A percentile compares a stretch with the other conserved stretches of the same genome.
Conservation (phyloP, 352 stramenopile species). For the Phytopythium helicoides region DNA sequence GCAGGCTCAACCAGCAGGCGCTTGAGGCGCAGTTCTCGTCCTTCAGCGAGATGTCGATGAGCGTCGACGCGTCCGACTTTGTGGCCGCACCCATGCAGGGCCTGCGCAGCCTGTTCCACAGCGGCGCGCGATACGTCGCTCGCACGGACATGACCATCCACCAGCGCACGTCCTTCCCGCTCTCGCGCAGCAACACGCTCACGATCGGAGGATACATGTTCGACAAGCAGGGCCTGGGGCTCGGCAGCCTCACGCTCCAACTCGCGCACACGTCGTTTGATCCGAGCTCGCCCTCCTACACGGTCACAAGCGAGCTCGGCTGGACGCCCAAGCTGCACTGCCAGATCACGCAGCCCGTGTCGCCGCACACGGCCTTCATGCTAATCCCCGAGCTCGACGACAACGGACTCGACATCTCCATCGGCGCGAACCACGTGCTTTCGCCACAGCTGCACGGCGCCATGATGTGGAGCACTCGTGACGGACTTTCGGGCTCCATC, state of each 20-base stretch:
- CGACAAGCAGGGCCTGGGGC: slow-evolving; percentile 70
- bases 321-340: slow-evolving; percentile 77
- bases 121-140: slow-evolving; percentile 45
- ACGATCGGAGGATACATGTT: slow-evolving; percentile 83
- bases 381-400: slow-evolving; percentile 71
- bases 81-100: slow-evolving; percentile 60
- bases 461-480: slow-evolving; percentile 83
- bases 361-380: slow-evolving; percentile 64
- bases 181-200: slow-evolving; percentile 53
- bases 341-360: slow-evolving; percentile 75
- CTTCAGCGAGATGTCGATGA: slow-evolving; percentile 79
- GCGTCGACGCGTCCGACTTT: slow-evolving; percentile 77
- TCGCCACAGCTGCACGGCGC: slow-evolving; percentile 55
- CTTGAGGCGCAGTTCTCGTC: slow-evolving; percentile 77
- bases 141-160: slow-evolving; percentile 81
- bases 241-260: slow-evolving; percentile 67
- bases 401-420: slow-evolving; percentile 67
- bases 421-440: slow-evolving; percentile 70
- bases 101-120: slow-evolving; percentile 42
- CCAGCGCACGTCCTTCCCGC: slow-evolving; percentile 65
- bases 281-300: slow-evolving; percentile 54
- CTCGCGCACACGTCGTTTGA: slow-evolving; percentile 68
- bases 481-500: slow-evolving; percentile 67
- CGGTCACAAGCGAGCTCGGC: slow-evolving; percentile 63
- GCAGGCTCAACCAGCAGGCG: slow-evolving; percentile 61